These are phyloP conservation scores for Solanum clarkiae DNA, from an alignment of 257 asterid species.

Conservation along the genomic window DNA sequence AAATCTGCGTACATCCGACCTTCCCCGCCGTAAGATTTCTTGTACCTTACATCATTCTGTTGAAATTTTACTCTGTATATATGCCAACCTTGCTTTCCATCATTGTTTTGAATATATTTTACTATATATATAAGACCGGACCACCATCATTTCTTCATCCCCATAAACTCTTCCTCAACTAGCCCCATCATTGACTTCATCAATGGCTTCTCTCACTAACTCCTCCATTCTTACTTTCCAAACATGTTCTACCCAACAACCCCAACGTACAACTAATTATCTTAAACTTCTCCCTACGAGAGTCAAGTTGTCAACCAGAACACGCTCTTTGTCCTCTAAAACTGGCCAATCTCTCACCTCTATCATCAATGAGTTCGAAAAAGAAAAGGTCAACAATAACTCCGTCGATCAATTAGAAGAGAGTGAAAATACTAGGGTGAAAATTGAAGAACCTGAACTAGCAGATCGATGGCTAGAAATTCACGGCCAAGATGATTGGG, in stretches of 20 bases:
- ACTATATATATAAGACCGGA: not conserved
- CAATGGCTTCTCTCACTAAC: not conserved
- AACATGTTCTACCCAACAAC: not conserved
- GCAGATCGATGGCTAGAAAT: conserved; percentile 25
- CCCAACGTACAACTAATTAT: not conserved
- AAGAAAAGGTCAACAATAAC: not conserved
- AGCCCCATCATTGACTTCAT: not conserved
- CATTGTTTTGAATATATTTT: not conserved
- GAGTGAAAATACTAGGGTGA: not conserved
- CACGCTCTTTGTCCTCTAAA: not conserved
- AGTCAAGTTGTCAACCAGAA: not conserved
- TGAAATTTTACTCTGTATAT: no score
- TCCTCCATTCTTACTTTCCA: not conserved
- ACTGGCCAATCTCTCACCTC: conserved; percentile 1
- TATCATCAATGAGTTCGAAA: not conserved
- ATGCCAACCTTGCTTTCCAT: not conserved
- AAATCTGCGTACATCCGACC: no score
- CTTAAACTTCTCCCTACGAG: not conserved
- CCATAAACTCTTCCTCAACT: not conserved
- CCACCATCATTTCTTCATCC: not conserved
- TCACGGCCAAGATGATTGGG: conserved; percentile 32
- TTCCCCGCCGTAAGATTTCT: no score
- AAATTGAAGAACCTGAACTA: not conserved
- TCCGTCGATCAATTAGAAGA: not conserved
- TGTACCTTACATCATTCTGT: no score